These are phyloP conservation scores for Chamaecrista fasciculata DNA, from an alignment of 306 rosid species.

Conservation along the genomic window DNA sequence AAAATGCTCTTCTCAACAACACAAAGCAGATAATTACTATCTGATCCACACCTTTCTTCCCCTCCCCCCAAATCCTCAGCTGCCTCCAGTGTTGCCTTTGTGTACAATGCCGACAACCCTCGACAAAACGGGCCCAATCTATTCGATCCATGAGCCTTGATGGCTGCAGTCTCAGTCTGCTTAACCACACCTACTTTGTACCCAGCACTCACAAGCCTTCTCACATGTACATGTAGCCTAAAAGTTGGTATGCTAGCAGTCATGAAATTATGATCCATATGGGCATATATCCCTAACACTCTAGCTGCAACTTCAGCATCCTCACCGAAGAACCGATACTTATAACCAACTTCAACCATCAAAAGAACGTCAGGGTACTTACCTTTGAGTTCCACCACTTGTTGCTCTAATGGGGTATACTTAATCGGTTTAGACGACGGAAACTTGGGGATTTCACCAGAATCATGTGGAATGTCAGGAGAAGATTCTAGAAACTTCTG, in stretches of 20 bases:
- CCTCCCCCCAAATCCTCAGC: conserved; percentile 67
- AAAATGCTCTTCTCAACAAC: conserved; percentile 65
- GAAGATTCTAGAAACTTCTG: conserved; percentile 73
- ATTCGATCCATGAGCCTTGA: conserved; percentile 81
- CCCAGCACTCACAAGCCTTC: conserved; percentile 89
- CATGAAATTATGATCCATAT: conserved; percentile 72
- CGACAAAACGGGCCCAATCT: conserved; percentile 71
- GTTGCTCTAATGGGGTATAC: conserved; percentile 76
- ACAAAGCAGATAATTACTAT: conserved; percentile 72
- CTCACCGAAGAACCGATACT: conserved; percentile 68
- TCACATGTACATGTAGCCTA: conserved; percentile 77
- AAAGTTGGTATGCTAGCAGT: conserved; percentile 87
- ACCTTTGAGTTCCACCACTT: conserved; percentile 64
- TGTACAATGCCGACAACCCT: conserved; percentile 82
- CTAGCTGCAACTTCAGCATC: conserved; percentile 85
- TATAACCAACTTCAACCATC: conserved; percentile 94
- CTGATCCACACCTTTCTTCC: conserved; percentile 68
- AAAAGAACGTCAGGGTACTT: conserved; percentile 81
- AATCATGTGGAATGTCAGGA: neutral
- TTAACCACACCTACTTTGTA: conserved; percentile 87
- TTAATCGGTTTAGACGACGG: conserved; percentile 33
- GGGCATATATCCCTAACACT: conserved; percentile 74
- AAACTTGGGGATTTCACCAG: conserved; percentile 23
- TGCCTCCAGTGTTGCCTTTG: conserved; percentile 86
- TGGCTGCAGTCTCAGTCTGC: conserved; percentile 96